phyloP scores from a whole-genome alignment of 257 asterid species.

The Parsonsia alboflavescens region DNA sequence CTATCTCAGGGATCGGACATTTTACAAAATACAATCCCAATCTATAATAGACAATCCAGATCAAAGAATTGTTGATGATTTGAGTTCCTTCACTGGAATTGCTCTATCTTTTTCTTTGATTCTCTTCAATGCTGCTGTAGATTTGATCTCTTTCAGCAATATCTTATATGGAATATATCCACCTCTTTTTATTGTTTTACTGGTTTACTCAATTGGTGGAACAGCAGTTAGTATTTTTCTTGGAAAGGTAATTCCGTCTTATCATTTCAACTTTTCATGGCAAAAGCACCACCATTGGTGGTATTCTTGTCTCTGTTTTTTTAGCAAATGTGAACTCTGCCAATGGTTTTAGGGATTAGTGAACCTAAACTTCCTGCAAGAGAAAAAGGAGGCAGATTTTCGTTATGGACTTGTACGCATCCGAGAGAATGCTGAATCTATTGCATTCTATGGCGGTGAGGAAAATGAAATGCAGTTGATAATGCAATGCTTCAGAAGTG shows the following conservation, averaged over 20 bases:
- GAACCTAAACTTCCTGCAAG: conserved; percentile 80
- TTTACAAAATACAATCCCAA: conserved; percentile 81
- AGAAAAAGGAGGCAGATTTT: conserved; percentile 90
- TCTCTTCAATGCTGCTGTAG: conserved; percentile 76
- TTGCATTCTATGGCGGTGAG: conserved; percentile 95
- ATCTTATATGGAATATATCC: conserved; percentile 86
- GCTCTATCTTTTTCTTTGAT: conserved; percentile 82
- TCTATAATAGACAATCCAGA: conserved; percentile 89
- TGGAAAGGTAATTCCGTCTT: conserved; percentile 61
- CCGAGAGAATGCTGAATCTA: conserved; percentile 94
- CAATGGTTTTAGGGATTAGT: conserved; percentile 57
- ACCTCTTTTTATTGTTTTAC: conserved; percentile 76
- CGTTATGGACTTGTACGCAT: conserved; percentile 85
- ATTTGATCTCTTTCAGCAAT: conserved; percentile 90
- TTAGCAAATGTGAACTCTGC: conserved; percentile 17
- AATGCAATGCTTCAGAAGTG: conserved; percentile 71
- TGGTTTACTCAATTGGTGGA: conserved; percentile 81
- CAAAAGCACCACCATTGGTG: conserved; percentile 4
- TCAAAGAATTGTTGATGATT: conserved; percentile 91
- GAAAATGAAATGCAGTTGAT: conserved; percentile 79
- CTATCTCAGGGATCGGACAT: conserved; percentile 67
- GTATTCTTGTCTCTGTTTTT: not conserved
- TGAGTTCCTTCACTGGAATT: conserved; percentile 87
- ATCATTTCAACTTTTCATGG: not conserved
- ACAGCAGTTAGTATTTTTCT: conserved; percentile 79